A percentile compares a stretch with the other conserved stretches of the same genome.
These are phyloP conservation scores for Metschnikowia cerradonensis DNA, from an alignment of 805 yeast species.

Conservation along the genomic window DNA sequence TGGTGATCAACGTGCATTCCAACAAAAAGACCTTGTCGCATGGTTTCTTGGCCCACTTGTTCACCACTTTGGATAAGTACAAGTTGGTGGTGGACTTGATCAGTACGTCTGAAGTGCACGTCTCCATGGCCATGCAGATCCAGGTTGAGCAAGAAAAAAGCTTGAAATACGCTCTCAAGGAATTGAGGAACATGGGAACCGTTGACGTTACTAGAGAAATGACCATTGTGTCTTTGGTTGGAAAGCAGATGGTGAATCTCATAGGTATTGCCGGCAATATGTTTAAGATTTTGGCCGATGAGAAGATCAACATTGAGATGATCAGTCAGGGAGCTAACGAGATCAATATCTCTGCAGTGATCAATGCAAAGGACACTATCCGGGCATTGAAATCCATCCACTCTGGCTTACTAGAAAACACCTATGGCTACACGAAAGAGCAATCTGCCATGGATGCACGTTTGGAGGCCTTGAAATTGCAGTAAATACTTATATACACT, in stretches of 20 bases:
- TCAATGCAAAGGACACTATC: conserved; percentile 74
- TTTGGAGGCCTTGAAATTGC: conserved; percentile 15
- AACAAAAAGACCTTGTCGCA: conserved; percentile 90
- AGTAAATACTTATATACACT: conserved; percentile 1
- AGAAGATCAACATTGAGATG: conserved; percentile 93
- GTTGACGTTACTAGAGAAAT: conserved; percentile 85
- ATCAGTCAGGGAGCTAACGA: conserved; percentile 98
- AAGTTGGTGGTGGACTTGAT: conserved; percentile 90
- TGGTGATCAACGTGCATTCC: conserved; percentile 89
- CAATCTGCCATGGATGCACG: conserved; percentile 17
- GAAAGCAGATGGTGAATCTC: conserved; percentile 94
- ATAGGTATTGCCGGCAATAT: conserved; percentile 96
- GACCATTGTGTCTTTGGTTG: conserved; percentile 92
- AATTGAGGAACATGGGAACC: conserved; percentile 74
- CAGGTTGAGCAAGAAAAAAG: conserved; percentile 59
- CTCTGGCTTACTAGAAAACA: conserved; percentile 59
- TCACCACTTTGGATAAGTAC: conserved; percentile 77
- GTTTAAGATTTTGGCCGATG: conserved; percentile 92
- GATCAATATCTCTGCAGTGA: conserved; percentile 93
- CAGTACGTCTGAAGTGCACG: conserved; percentile 96
- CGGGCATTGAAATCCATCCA: conserved; percentile 87
- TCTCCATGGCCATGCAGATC: conserved; percentile 93
- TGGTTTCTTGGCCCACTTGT: conserved; percentile 90
- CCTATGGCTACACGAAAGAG: conserved; percentile 19
- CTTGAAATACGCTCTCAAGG: conserved; percentile 69